Evolutionary conservation across 495 filamentous ascomycete genomes (phyloP), one percentile per base, ranked within the genome.

Genomic region (Amphirosellinia nigrospora): DNA sequence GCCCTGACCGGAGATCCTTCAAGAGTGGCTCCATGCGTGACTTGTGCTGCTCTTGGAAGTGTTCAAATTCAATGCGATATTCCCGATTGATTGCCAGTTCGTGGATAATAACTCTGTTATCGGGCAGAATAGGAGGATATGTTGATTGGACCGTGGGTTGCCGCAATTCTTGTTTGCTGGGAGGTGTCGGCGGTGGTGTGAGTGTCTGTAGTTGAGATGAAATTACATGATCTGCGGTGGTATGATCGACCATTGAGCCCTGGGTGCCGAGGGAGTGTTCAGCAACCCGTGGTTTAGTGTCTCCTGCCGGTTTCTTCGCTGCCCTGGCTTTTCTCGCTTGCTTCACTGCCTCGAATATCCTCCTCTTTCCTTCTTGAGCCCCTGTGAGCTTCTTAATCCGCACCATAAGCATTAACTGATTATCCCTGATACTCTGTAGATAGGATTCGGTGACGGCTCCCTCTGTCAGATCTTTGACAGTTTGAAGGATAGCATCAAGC

Each of bases 401-500:
- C 52, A 94, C 93, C 68, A 98, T 87, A 34, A 99, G 84, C 62
- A 96, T 87, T 23, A 96, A 87, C 77, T 99, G 96, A 74, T 98
- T 97, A 71, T 98, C 91, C 13, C 93, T 87, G 68, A 99, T 98
- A 45, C 94, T 97, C 75, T 97, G 90, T 68, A 90, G 89, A 78
- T 98, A 99, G 60, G 97, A 94, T 50, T 90, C 90, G 45, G 94
- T 89, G 32, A 97, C 96, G 28, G 90, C 89, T n/a, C 90, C 92
- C 46, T 92, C 90, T 23, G 87, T 90, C 71, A 95, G 92, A 77
- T 96, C 89, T 73, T 98, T 98, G 76, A 98, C 95, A 10, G 93
- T 94, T 76, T 97, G 94, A 90, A 94, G 97, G 39, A 99, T 99
- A 30, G 94, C 89, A 77, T 99, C 96, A 21, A 99, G 83, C 78